Base-by-base conservation (phyloP, 2,329 filamentous ascomycete genomes). In the Colletotrichum falcatum region DNA sequence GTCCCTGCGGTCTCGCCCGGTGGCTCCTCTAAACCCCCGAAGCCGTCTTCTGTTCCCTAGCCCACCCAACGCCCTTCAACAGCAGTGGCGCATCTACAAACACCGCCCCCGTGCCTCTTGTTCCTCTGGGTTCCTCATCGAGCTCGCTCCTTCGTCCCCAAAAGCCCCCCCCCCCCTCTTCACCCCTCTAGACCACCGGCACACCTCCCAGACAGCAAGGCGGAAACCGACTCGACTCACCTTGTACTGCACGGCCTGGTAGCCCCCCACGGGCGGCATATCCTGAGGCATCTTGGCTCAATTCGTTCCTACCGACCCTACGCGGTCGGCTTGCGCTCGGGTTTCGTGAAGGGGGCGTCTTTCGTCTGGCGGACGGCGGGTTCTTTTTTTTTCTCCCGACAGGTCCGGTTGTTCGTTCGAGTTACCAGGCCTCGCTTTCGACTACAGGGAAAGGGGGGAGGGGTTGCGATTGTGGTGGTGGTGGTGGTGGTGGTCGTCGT, bases 171-270 rank as follows among this genome's bases (percentile, higher is more conserved):
- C 20, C 26, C n/a, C 28, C 7, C 7, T 12, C 20, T 5, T 39
- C 18, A 16, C 39, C 42, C 39, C 30, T 39, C 16, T 51, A 18
- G 5, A 11, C 37, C 58, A n/a, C 35, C 30, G 30, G 30, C 11
- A 18, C 3, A 16, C 58, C 8, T 5, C 3, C 33, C 12, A 6
- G 16, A 16, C 9, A 5, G 42, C 28, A 12, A 20, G 14, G 35
- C 44, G 37, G 5, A 48, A n/a, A 1, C 9, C 18, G 9, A 71
- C 84, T 86, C 4, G 71, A 84, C 87, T 79, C 82, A 95, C 93
- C 90, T 97, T 97, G 88, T 98, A 99, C 85, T 99, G 96, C 75
- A 99, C 92, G 83, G 95, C 92, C 82, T 91, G 92, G 84, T 99
- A 99, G 88, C 96, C 96, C 86, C 95, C 96, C 79, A 84, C 82